phyloP scores from a whole-genome alignment of 176 grass and related monocot species.

The Stipa capillata region DNA sequence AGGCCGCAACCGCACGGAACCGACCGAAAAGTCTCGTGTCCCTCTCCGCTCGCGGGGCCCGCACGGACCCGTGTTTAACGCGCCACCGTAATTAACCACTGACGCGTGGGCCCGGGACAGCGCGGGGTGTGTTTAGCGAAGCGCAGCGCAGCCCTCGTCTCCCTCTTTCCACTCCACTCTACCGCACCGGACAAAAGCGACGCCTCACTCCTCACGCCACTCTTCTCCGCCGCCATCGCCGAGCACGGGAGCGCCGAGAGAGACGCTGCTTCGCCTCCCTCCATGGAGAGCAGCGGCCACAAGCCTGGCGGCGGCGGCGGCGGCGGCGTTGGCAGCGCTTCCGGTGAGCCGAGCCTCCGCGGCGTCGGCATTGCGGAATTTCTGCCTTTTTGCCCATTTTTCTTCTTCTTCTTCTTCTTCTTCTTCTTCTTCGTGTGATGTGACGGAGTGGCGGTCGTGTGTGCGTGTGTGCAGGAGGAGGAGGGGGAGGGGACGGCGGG shows the following conservation, averaged over 20 bases:
- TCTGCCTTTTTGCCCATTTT: neutral
- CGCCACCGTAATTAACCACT: neutral
- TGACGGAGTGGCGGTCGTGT: neutral
- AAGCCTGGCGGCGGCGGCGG: neutral
- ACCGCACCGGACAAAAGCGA: neutral
- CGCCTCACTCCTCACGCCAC: neutral
- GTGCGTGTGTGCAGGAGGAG: neutral
- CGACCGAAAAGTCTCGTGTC: constrained; percentile 1
- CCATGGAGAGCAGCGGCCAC: constrained; percentile 25
- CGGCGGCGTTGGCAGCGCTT: neutral
- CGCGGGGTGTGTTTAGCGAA: neutral
- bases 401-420: neutral
- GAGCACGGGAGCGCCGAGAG: neutral
- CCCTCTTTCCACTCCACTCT: too few relatives aligned
- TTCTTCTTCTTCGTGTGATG: neutral
- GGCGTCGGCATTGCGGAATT: neutral
- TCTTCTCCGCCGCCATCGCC: neutral
- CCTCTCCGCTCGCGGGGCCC: neutral
- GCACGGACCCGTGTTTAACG: neutral
- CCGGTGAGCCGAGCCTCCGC: constrained; percentile 7
- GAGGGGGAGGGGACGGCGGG: neutral
- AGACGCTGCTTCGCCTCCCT: neutral
- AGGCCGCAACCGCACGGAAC: neutral
- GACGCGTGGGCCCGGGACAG: constrained; percentile 6
- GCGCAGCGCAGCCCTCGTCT: neutral